A percentile compares a stretch with the other conserved stretches of the same genome.
phyloP scores from a whole-genome alignment of 306 rosid species.

The Fagus crenata region DNA sequence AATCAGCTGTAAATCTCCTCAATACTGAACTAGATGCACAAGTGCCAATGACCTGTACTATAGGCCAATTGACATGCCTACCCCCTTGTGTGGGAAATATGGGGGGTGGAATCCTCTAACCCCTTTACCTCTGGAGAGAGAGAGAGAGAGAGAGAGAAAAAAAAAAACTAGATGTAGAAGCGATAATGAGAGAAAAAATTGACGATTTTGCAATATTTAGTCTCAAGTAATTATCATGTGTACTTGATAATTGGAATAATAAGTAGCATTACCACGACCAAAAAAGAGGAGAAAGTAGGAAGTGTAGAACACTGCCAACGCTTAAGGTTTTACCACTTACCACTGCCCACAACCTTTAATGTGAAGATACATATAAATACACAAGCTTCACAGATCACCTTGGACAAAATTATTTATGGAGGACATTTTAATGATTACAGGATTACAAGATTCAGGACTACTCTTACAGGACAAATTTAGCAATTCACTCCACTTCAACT shows the following conservation, averaged over 20 bases:
- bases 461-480: conserved; percentile 16
- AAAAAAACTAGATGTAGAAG: neutral
- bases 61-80: no score
- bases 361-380: conserved; percentile 27
- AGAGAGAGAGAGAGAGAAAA: neutral
- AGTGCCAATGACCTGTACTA: no score
- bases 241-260: neutral
- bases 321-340: neutral
- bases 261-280: neutral
- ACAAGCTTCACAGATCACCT: conserved; percentile 18
- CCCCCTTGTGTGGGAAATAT: no score
- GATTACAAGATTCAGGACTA: conserved; percentile 32
- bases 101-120: no score
- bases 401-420: conserved; percentile 10
- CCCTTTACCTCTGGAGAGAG: no score
- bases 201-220: neutral
- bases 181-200: neutral
- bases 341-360: conserved; percentile 19
- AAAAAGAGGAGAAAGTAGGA: neutral
- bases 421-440: conserved; percentile 21
- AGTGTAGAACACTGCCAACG: neutral
- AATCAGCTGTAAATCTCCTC: neutral
- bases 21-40: neutral
- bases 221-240: neutral
- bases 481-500: conserved; percentile 28